These are phyloP conservation scores for Penicillium sp. DNA, from an alignment of 2,329 filamentous ascomycete species.

Conservation along the genomic window DNA sequence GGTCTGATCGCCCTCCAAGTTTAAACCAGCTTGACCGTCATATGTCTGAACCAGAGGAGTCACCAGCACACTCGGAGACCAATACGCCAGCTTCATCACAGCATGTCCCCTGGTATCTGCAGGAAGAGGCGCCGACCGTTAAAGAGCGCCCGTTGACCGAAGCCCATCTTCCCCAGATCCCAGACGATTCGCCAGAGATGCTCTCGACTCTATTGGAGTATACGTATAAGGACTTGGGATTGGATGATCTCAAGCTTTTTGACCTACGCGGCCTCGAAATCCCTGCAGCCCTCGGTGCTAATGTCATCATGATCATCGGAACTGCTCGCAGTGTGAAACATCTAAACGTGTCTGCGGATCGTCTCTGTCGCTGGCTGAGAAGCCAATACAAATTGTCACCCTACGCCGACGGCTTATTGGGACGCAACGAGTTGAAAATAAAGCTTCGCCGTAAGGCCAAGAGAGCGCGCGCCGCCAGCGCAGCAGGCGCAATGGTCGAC, in stretches of 20 bases:
- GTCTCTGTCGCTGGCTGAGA: conserved; percentile 82
- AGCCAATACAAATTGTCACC: conserved; percentile 69
- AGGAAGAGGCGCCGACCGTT: conserved; percentile 56
- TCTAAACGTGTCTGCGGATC: conserved; percentile 83
- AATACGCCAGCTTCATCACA: conserved; percentile 10
- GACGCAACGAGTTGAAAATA: conserved; percentile 85
- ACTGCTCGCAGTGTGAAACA: conserved; percentile 91
- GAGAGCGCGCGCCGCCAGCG: conserved; percentile 75
- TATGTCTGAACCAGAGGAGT: conserved; percentile 10
- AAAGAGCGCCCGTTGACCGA: conserved; percentile 47
- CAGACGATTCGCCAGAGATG: conserved; percentile 67
- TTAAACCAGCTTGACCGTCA: conserved; percentile 14
- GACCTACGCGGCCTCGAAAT: conserved; percentile 84
- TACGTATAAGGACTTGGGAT: conserved; percentile 76
- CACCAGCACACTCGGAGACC: background rate
- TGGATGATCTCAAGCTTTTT: conserved; percentile 75
- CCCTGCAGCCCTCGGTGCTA: conserved; percentile 79
- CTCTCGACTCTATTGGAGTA: conserved; percentile 72
- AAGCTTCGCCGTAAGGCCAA: conserved; percentile 78
- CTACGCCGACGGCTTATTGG: conserved; percentile 81
- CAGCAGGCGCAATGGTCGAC: conserved; percentile 55
- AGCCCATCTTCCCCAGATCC: conserved; percentile 62
- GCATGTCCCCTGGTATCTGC: conserved; percentile 74
- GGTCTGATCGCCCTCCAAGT: conserved; percentile 24
- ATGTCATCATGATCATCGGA: conserved; percentile 87